Conservation (phyloP, 2,329 filamentous ascomycete genomes). For the Magnaporthiopsis poae region DNA sequence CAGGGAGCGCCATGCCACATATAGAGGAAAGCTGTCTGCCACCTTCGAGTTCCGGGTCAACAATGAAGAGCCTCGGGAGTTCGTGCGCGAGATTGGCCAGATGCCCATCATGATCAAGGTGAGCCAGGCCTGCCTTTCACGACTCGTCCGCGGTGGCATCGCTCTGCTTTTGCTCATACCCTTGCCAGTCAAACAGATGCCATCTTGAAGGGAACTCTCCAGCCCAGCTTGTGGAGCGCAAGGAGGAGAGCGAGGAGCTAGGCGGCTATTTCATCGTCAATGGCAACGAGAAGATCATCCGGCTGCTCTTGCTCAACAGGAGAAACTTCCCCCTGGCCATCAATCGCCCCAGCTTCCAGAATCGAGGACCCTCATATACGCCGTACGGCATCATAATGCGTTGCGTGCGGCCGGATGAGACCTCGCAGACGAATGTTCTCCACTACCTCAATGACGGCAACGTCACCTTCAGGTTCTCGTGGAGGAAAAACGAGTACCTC, state of each 20-base stretch:
- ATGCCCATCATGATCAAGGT: slow-evolving; percentile 90
- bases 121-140: slow-evolving; percentile 19
- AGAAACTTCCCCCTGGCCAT: slow-evolving; percentile 95
- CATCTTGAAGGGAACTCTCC: slow-evolving; percentile 82
- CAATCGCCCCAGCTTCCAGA: slow-evolving; percentile 77
- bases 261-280: slow-evolving; percentile 97
- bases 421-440: slow-evolving; percentile 90
- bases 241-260: slow-evolving; percentile 92
- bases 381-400: slow-evolving; percentile 83
- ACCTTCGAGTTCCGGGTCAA: slow-evolving; percentile 81
- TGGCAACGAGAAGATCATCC: slow-evolving; percentile 92
- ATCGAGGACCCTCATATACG: slow-evolving; percentile 78
- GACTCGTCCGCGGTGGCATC: too few species aligned
- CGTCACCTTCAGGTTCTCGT: slow-evolving; percentile 93
- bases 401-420: slow-evolving; percentile 91
- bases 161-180: slow-evolving; percentile 16
- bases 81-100: slow-evolving; percentile 74
- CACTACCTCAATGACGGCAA: slow-evolving; percentile 95
- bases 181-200: slow-evolving; percentile 69
- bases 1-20: slow-evolving; percentile 84
- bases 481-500: slow-evolving; percentile 95
- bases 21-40: slow-evolving; percentile 75
- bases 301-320: slow-evolving; percentile 79
- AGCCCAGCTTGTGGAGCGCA: slow-evolving; percentile 68
- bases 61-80: slow-evolving; percentile 72